Percentiles rank a stretch among this genome's conserved stretches.
Evolutionary conservation across 257 asterid species (phyloP).

Genomic region (Lithospermum erythrorhizon): DNA sequence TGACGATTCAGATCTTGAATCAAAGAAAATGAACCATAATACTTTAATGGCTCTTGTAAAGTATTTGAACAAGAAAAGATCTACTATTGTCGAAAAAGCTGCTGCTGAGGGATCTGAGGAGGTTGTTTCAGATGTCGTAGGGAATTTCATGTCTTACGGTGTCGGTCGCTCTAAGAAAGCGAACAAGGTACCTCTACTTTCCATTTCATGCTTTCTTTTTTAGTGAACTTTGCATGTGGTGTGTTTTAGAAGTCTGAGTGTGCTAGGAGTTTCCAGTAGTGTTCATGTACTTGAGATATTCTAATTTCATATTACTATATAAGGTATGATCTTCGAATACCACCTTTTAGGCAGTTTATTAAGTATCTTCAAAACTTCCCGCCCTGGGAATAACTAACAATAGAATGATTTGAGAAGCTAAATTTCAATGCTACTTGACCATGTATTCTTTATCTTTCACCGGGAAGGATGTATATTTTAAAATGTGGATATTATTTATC

Average conservation of each 20-base stretch:
- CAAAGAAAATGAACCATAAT: slow-evolving; percentile 89
- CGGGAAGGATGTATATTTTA: no score
- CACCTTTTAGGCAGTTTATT: no score
- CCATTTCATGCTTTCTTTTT: slow-evolving; percentile 9
- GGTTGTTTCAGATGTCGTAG: slow-evolving; percentile 94
- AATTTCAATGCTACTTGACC: no score
- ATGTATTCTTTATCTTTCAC: no score
- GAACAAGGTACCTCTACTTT: slow-evolving; percentile 37
- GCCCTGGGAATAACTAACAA: no score
- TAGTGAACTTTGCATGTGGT: not conserved
- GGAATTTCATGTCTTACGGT: slow-evolving; percentile 60
- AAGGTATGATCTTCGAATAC: no score
- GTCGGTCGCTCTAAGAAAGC: slow-evolving; percentile 51
- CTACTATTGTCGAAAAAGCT: slow-evolving; percentile 72
- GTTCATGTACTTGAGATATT: not conserved
- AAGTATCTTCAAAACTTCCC: no score
- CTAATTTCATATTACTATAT: no score
- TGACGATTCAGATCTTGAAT: slow-evolving; percentile 62
- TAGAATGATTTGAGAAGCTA: no score
- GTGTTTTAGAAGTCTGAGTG: no score
- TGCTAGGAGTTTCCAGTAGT: not conserved
- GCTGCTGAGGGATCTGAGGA: slow-evolving; percentile 98
- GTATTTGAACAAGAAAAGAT: slow-evolving; percentile 85
- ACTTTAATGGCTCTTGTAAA: slow-evolving; percentile 93
- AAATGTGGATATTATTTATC: not conserved